Evolutionary conservation across 495 filamentous ascomycete genomes (phyloP), one percentile per base, ranked within the genome.

Genomic region (Tetracladium setigerum): DNA sequence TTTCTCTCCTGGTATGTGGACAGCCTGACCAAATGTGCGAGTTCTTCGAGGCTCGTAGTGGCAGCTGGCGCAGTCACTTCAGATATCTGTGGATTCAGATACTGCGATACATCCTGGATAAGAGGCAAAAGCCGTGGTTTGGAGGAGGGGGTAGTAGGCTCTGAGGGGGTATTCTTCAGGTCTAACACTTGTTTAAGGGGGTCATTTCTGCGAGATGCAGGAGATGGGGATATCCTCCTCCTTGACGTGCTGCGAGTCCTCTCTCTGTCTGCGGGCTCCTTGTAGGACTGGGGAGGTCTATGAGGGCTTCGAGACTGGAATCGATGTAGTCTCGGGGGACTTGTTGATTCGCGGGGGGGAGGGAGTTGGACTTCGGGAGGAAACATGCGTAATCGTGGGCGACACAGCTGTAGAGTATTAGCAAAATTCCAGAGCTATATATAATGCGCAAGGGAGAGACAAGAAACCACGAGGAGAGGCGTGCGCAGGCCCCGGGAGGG

Each of bases 1-100:
- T 83, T 80, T 67, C 79, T 78, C 69, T 83, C 81, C 60, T 87
- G 84, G 62, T 87, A 86, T 49, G 76, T 78, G 57, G 82, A 82
- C 43, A 85, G 65, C 37, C 82, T 74, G 50, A 86, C 79, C 44
- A 87, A 56, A 59, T 84, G 80, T 32, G 84, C 81, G 45, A 89
- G 73, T 59, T 87, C 82, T 57, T 82, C 74, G 38, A 88, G 67
- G 17, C 80, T 79, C 31, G 82, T 85, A 32, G 77, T 69, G 24
- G 73, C 68, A 30, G 57, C 62, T 38, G 73, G 66, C 37, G 67
- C 65, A 27, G 54, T 51, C 22, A 52, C 58, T 22, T 39, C 47
- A 43, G 65, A 63, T 40, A 74, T 56, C 41, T 67, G 61, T 13
- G 67, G 64, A 49, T 73, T 73, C 24, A 69, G 69, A 53, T 77